phyloP scores from a whole-genome alignment of 495 filamentous ascomycete genomes.

The Trichoderma orchidacearum region DNA sequence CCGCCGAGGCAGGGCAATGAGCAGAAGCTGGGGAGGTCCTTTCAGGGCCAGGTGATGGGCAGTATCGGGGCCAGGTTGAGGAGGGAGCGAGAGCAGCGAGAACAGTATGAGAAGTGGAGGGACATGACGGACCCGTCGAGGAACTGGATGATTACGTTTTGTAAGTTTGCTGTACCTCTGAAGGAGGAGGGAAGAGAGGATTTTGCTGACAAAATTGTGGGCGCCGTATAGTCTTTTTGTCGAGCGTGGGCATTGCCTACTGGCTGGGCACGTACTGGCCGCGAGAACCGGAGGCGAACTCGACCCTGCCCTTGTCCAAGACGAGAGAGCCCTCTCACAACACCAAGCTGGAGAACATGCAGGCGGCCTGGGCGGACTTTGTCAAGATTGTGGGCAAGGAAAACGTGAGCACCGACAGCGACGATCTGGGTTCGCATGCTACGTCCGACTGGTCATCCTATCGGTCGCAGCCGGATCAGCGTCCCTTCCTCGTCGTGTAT shows the following conservation, averaged over 20 bases:
- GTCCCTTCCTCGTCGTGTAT: conserved; percentile 51
- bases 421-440: conserved; percentile 57
- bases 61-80: conserved; percentile 65
- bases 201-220: background rate
- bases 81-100: conserved; percentile 57
- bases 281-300: conserved; percentile 44
- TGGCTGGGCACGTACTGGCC: conserved; percentile 53
- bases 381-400: conserved; percentile 69
- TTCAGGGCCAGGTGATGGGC: conserved; percentile 79
- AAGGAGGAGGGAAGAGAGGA: background rate
- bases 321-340: conserved; percentile 54
- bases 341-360: conserved; percentile 57
- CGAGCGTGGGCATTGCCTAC: conserved; percentile 51
- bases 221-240: conserved; percentile 34
- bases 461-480: conserved; percentile 26
- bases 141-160: conserved; percentile 48
- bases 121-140: conserved; percentile 37
- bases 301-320: conserved; percentile 56
- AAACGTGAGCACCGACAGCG: conserved; percentile 62
- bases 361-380: conserved; percentile 92
- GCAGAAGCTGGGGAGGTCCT: conserved; percentile 30
- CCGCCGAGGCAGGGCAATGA: conserved; percentile 10
- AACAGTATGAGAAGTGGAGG: conserved; percentile 45
- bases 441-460: conserved; percentile 88
- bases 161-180: conserved; percentile 25